Conservation (phyloP, 345 rosid genomes). For the Pistacia vera region DNA sequence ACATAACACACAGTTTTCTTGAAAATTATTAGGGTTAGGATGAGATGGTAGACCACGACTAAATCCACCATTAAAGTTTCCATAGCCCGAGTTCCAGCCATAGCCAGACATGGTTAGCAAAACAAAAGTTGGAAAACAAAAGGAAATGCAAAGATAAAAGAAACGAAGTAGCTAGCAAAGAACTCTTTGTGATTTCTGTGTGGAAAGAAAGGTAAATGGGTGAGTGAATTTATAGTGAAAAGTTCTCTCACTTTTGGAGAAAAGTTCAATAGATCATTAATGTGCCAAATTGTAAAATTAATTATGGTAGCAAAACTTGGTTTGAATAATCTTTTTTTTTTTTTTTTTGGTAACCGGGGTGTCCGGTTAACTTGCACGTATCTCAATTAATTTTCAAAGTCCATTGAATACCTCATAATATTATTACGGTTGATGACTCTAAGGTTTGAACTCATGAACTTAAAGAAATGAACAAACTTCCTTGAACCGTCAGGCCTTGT, state of each 20-base stretch:
- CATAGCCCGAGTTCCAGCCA: slow-evolving; percentile 2
- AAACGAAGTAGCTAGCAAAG: not conserved
- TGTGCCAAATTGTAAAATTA: not conserved
- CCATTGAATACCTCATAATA: too few species aligned
- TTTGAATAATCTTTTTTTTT: not conserved
- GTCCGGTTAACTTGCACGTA: too few species aligned
- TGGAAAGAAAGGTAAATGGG: not conserved
- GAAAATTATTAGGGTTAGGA: not conserved
- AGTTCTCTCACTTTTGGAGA: not conserved
- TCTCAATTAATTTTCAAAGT: too few species aligned
- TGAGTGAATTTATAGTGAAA: not conserved
- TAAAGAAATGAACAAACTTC: too few species aligned
- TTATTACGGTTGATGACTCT: too few species aligned
- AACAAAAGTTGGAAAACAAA: too few species aligned
- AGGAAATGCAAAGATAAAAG: not conserved
- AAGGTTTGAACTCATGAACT: too few species aligned
- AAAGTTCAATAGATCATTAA: not conserved
- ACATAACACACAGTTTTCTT: not conserved
- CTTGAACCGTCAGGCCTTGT: too few species aligned
- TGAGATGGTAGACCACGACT: not conserved
- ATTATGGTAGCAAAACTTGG: not conserved
- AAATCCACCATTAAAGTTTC: not conserved
- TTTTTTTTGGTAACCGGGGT: too few species aligned
- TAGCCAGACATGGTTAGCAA: slow-evolving; percentile 7
- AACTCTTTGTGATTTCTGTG: not conserved